Percentiles rank a stretch among this genome's conserved stretches.
phyloP scores from a whole-genome alignment of 1,284 basidiomycete species.

The Farysia itapuensis region DNA sequence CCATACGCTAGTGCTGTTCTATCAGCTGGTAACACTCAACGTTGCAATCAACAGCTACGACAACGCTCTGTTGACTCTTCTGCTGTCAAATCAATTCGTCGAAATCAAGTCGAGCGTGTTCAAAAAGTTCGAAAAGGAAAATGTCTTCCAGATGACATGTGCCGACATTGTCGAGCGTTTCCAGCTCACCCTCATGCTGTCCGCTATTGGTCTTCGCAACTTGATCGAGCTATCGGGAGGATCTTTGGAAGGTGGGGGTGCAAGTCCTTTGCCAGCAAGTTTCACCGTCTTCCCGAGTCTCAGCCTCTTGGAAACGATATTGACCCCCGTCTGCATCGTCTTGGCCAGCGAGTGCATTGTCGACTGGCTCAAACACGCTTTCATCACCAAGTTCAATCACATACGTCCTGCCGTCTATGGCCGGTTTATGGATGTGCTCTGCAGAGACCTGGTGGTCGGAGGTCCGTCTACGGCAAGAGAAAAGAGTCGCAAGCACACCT shows the following conservation, averaged over 20 bases:
- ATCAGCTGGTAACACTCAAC: slow-evolving; percentile 91
- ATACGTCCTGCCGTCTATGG: slow-evolving; percentile 94
- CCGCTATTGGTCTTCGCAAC: slow-evolving; percentile 88
- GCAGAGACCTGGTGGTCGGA: slow-evolving; percentile 84
- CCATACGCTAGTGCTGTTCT: slow-evolving; percentile 93
- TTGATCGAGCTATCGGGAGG: slow-evolving; percentile 85
- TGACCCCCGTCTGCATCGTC: slow-evolving; percentile 89
- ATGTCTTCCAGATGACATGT: slow-evolving; percentile 92
- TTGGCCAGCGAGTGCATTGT: slow-evolving; percentile 89
- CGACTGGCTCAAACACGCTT: slow-evolving; percentile 99
- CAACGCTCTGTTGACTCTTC: slow-evolving; percentile 86
- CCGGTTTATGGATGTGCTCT: slow-evolving; percentile 92
- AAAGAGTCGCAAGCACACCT: slow-evolving; percentile 68
- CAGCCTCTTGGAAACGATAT: slow-evolving; percentile 75
- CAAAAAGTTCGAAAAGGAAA: slow-evolving; percentile 99
- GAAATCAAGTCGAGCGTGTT: slow-evolving; percentile 99
- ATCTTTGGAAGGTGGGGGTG: slow-evolving; percentile 58
- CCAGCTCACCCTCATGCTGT: slow-evolving; percentile 85
- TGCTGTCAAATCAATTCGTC: slow-evolving; percentile 98
- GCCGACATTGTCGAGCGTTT: slow-evolving; percentile 96
- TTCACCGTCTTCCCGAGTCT: slow-evolving; percentile 61
- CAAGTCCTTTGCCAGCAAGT: slow-evolving; percentile 65
- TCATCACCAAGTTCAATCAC: slow-evolving; percentile 90
- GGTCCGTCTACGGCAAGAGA: slow-evolving; percentile 63
- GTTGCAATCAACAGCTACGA: slow-evolving; percentile 99